Evolutionary conservation across 1,284 basidiomycete genomes (phyloP).

Genomic region (Cryptococcus amylolentus): DNA sequence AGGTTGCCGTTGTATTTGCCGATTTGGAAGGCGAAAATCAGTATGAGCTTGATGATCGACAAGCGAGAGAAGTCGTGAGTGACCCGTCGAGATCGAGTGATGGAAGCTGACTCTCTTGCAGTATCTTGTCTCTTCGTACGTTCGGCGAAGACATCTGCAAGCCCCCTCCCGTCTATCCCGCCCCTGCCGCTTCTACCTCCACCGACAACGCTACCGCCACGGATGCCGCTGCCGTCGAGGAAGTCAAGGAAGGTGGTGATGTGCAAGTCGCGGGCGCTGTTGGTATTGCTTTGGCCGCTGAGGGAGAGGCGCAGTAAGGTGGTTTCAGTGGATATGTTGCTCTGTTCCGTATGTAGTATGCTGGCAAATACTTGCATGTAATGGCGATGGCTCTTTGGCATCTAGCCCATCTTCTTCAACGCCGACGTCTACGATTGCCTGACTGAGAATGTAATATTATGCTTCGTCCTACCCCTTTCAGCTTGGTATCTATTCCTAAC

Average conservation of each 20-base stretch:
- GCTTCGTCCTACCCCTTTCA: no score
- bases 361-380: not conserved
- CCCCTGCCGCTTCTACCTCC: constrained; percentile 4
- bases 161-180: constrained; percentile 24
- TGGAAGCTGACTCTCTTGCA: constrained; percentile 6
- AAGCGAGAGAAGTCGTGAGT: constrained; percentile 85
- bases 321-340: not conserved
- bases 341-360: not conserved
- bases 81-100: not conserved
- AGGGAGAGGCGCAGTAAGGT: not conserved
- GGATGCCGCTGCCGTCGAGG: constrained; percentile 9
- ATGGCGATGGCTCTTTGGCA: not conserved
- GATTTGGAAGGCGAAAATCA: constrained; percentile 85
- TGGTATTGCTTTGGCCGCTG: not conserved
- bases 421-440: not conserved
- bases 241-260: constrained; percentile 11
- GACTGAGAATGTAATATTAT: not conserved
- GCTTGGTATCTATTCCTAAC: no score
- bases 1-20: constrained; percentile 72
- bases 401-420: no score
- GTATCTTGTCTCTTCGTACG: constrained; percentile 42
- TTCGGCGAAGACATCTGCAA: constrained; percentile 47
- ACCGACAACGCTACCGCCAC: not conserved
- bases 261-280: constrained; percentile 22
- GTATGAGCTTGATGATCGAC: constrained; percentile 84